Base-by-base conservation (phyloP, 495 filamentous ascomycete genomes). In the Penicillium goetzii region DNA sequence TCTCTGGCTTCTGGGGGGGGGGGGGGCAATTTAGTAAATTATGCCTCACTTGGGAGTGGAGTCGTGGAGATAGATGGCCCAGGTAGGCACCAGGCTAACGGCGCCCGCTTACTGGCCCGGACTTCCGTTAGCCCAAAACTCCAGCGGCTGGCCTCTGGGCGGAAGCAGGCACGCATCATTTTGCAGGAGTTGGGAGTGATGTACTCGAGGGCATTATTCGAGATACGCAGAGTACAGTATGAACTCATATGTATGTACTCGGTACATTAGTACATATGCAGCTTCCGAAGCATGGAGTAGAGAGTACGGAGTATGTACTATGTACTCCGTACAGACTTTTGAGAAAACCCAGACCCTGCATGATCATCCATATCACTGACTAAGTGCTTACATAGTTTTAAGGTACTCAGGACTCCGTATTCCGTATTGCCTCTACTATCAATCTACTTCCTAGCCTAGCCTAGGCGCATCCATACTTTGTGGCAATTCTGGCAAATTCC, bases 61-160 rank as follows among this genome's bases (percentile, higher is more conserved):
- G 51, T 59, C n/a, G 52, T 34, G 49, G 61, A 55, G 57, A 40
- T 40, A 40, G 54, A 30, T 26, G 36, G 26, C 43, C 43, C 19
- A 12, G 19, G 28, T 34, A 67, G 61, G 60, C 60, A 67, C 52
- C 57, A 63, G 47, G 25, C 30, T 45, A 58, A 61, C 41, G 43
- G 21, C 9, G 19, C 25, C 2, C 36, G 51, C 34, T 65, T 0
- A 70, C 38, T 70, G 69, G 69, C 58, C 64, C 69, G 69, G 69
- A 70, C 54, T 53, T 72, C 69, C 69, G 67, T 59, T 26, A 66
- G 66, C 32, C 38, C 38, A 21, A 26, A 50, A 25, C 43, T 47
- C 43, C 43, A 47, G 25, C 47, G n/a, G n/a, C n/a, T n/a, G n/a
- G 47, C 25, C 47, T 30, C 14, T 30, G 25, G 47, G n/a, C 41